phyloP scores from a whole-genome alignment of 345 rosid species.

The Pugionium cornutum region DNA sequence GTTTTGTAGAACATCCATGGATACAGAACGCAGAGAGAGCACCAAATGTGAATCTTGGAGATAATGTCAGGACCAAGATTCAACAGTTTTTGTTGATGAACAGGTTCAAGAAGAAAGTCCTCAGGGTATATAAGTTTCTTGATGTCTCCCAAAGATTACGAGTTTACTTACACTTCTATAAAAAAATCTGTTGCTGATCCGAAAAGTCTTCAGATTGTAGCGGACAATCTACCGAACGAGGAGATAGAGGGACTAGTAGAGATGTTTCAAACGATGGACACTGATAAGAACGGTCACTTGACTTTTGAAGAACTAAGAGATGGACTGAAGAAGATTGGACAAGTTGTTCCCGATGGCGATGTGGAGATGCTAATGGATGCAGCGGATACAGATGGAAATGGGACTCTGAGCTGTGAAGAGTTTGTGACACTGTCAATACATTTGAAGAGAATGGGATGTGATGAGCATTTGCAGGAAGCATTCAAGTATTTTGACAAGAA shows the following conservation, averaged over 20 bases:
- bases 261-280: constrained; percentile 76
- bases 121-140: constrained; percentile 49
- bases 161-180: not conserved
- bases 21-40: constrained; percentile 58
- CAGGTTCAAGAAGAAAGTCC: constrained; percentile 91
- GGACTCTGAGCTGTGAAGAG: constrained; percentile 74
- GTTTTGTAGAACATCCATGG: constrained; percentile 73
- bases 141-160: not conserved
- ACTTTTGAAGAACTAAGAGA: constrained; percentile 74
- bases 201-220: constrained; percentile 57
- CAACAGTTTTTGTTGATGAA: constrained; percentile 86
- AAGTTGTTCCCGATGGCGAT: constrained; percentile 64
- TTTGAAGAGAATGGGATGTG: constrained; percentile 60
- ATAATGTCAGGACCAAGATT: constrained; percentile 70
- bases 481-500: constrained; percentile 74
- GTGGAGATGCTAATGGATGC: constrained; percentile 79
- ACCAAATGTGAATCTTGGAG: constrained; percentile 70
- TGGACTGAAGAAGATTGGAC: constrained; percentile 63
- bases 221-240: constrained; percentile 73
- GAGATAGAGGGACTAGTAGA: constrained; percentile 54
- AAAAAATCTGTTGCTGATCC: constrained; percentile 2
- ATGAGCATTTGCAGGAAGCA: constrained; percentile 65
- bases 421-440: constrained; percentile 78
- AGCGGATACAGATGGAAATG: constrained; percentile 80
- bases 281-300: constrained; percentile 71